phyloP scores from a whole-genome alignment of 176 grass and related monocot genomes.

The Triticum dicoccoides region DNA sequence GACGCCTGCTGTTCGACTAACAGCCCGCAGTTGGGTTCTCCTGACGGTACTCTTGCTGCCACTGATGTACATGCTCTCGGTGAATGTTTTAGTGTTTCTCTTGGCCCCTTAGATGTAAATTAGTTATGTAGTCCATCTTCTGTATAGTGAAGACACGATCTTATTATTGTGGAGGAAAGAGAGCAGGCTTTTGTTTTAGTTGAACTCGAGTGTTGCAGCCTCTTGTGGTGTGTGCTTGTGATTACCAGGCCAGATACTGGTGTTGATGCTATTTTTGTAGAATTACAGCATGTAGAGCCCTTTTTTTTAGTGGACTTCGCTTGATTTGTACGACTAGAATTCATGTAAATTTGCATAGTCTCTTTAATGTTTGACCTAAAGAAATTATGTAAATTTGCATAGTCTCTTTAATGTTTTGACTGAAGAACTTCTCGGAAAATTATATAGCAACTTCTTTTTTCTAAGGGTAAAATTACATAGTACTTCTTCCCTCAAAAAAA shows the following conservation, averaged over 20 bases:
- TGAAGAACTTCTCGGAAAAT: too few relatives aligned
- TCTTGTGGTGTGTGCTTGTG: background rate
- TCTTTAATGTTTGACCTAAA: too few relatives aligned
- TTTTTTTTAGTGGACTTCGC: background rate
- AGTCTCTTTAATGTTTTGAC: too few relatives aligned
- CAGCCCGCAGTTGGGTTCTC: background rate
- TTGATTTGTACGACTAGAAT: background rate
- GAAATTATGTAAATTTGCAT: too few relatives aligned
- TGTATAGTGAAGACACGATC: slow-evolving; percentile 40
- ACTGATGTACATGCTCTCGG: slow-evolving; percentile 33
- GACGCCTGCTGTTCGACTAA: slow-evolving; percentile 62
- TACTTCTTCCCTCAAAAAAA: too few relatives aligned
- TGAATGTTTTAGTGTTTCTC: slow-evolving; percentile 18
- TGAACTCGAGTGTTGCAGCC: background rate
- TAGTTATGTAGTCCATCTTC: background rate
- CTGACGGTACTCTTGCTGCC: background rate
- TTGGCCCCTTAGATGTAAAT: background rate
- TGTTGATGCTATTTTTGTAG: background rate
- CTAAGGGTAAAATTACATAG: too few relatives aligned
- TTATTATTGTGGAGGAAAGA: background rate
- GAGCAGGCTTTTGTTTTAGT: background rate
- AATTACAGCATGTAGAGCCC: background rate
- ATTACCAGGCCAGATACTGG: background rate
- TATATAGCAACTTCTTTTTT: too few relatives aligned
- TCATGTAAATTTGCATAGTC: background rate